These are phyloP conservation scores for Echium plantagineum DNA, from an alignment of 257 asterid genomes.

Conservation along the genomic window DNA sequence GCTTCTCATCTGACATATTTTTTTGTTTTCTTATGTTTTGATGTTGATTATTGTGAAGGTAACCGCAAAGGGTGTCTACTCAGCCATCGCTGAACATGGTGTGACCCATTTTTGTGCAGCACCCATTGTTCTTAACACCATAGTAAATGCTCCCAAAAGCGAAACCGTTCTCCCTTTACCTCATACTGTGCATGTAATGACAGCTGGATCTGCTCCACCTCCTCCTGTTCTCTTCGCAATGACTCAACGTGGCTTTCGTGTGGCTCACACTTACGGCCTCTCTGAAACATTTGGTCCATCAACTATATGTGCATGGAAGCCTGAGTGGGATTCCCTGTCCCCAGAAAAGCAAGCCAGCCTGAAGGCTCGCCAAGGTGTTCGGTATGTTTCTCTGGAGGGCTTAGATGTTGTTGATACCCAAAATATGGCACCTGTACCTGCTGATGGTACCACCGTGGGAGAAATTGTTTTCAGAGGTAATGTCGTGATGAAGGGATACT, in stretches of 20 bases:
- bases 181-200: conserved; percentile 69
- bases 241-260: conserved; percentile 71
- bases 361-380: conserved; percentile 77
- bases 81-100: conserved; percentile 63
- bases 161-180: conserved; percentile 75
- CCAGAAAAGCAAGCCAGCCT: conserved; percentile 59
- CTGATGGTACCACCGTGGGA: conserved; percentile 74
- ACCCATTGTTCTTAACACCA: conserved; percentile 80
- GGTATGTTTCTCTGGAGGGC: conserved; percentile 54
- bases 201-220: conserved; percentile 95
- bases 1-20: not conserved
- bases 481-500: conserved; percentile 81
- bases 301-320: conserved; percentile 87
- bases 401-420: conserved; percentile 52
- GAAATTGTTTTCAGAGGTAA: conserved; percentile 84
- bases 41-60: conserved; percentile 29
- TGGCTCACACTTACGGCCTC: conserved; percentile 84
- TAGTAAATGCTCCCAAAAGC: conserved; percentile 52
- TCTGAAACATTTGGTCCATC: conserved; percentile 93
- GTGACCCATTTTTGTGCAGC: conserved; percentile 98
- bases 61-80: conserved; percentile 75
- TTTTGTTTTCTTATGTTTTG: too few relatives aligned
- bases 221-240: conserved; percentile 68
- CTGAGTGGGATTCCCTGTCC: conserved; percentile 83
- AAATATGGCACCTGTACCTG: conserved; percentile 52